These are phyloP conservation scores for Phellopilus nigrolimitatus DNA, from an alignment of 1,284 basidiomycete genomes.

Conservation along the genomic window DNA sequence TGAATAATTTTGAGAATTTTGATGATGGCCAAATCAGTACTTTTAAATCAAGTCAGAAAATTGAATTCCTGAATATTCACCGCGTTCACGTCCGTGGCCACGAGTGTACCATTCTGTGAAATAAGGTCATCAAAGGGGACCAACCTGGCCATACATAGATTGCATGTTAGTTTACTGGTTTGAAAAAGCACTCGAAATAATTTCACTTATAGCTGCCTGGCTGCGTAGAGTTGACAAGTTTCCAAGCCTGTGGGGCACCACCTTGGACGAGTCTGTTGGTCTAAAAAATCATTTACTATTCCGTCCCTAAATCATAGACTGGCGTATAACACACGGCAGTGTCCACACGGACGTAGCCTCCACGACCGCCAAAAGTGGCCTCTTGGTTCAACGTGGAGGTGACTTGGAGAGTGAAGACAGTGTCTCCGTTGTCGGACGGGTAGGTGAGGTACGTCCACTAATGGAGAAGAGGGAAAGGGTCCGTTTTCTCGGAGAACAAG, in stretches of 20 bases:
- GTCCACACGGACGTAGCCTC: slow-evolving; percentile 1
- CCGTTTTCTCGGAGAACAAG: too few species aligned
- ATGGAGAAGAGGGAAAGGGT: too few species aligned
- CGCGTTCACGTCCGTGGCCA: slow-evolving; percentile 11
- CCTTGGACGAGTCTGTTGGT: slow-evolving; percentile 1
- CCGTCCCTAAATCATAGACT: background rate
- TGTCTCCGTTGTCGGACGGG: background rate
- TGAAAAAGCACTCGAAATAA: background rate
- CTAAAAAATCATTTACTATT: background rate
- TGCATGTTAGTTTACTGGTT: background rate
- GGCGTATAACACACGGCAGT: background rate
- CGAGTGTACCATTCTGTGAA: slow-evolving; percentile 4
- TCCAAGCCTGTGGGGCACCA: slow-evolving; percentile 2
- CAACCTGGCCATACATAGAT: background rate
- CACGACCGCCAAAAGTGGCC: background rate
- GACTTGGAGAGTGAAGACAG: slow-evolving; percentile 8
- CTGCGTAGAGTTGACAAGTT: background rate
- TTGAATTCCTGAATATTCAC: too few species aligned
- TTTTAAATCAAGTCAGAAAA: too few species aligned
- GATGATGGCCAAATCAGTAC: too few species aligned
- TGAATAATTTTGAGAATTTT: too few species aligned
- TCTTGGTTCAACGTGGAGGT: background rate
- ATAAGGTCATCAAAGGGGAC: slow-evolving; percentile 10
- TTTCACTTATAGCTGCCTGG: background rate
- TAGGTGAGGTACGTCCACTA: slow-evolving; percentile 13